These are phyloP conservation scores for Schizochytrium sp. DNA, from an alignment of 108 stramenopile genomes.

Conservation along the genomic window DNA sequence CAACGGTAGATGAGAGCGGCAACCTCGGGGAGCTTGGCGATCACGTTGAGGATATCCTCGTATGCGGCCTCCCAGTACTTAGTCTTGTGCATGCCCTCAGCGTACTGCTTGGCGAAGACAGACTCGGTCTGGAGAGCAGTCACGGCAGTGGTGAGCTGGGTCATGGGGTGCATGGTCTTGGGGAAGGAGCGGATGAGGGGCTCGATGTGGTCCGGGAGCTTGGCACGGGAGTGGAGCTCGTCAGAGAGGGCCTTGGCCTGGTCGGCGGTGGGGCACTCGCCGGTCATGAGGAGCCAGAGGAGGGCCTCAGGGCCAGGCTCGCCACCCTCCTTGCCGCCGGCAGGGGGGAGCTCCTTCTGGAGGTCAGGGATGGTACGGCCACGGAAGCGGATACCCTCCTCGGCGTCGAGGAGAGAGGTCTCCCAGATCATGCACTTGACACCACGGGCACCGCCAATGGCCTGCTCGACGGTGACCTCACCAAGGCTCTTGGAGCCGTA, in stretches of 20 bases:
- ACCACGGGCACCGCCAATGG: constrained; percentile 95
- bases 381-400: constrained; percentile 99
- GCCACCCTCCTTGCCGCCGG: constrained; percentile 82
- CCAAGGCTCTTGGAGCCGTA: constrained; percentile 92
- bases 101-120: constrained; percentile 93
- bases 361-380: constrained; percentile 98
- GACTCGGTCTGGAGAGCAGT: constrained; percentile 91
- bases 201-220: constrained; percentile 91
- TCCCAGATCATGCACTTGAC: constrained; percentile 99
- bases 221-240: constrained; percentile 86
- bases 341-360: constrained; percentile 93
- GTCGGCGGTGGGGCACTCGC: constrained; percentile 96
- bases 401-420: constrained; percentile 96
- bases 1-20: constrained; percentile 97
- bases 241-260: constrained; percentile 93
- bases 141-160: constrained; percentile 89
- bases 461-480: constrained; percentile 91
- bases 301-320: constrained; percentile 96
- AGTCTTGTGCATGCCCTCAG: constrained; percentile 88
- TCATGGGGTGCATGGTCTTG: constrained; percentile 99
- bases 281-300: constrained; percentile 95
- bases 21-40: constrained; percentile 95
- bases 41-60: constrained; percentile 94
- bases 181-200: constrained; percentile 90
- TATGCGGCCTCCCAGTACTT: constrained; percentile 91